Conservation (phyloP, 1,139 yeast species). For the Hanseniaspora uvarum region DNA sequence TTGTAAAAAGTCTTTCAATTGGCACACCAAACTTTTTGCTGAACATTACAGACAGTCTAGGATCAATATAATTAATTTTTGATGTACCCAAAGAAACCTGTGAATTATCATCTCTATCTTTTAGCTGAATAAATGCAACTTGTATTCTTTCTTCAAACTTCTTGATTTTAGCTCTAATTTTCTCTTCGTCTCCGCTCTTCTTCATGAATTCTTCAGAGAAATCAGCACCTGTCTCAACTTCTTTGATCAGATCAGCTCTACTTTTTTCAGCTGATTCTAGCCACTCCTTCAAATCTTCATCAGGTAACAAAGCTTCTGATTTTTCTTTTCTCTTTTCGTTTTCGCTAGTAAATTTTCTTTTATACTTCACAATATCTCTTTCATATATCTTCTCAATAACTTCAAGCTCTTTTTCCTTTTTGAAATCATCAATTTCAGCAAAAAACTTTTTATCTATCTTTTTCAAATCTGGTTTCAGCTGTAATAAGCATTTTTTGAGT, state of each 20-base stretch:
- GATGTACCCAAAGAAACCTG: constrained; percentile 90
- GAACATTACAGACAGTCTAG: constrained; percentile 81
- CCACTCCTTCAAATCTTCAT: constrained; percentile 49
- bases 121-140: constrained; percentile 60
- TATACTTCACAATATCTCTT: constrained; percentile 53
- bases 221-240: constrained; percentile 43
- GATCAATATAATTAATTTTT: constrained; percentile 90
- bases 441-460: constrained; percentile 44
- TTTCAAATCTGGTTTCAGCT: constrained; percentile 50
- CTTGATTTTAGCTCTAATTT: constrained; percentile 61
- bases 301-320: constrained; percentile 43
- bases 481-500: constrained; percentile 57
- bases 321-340: constrained; percentile 61
- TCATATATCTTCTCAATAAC: constrained; percentile 47
- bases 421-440: constrained; percentile 59
- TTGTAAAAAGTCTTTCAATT: constrained; percentile 81
- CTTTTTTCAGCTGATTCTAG: constrained; percentile 49
- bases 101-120: constrained; percentile 89
- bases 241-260: constrained; percentile 46
- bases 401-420: constrained; percentile 50
- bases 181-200: constrained; percentile 49
- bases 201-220: constrained; percentile 47
- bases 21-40: constrained; percentile 81
- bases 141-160: constrained; percentile 61
- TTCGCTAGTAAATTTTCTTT: constrained; percentile 61